Conservation (phyloP, 2,329 filamentous ascomycete species). For the Colletotrichum costaricense region DNA sequence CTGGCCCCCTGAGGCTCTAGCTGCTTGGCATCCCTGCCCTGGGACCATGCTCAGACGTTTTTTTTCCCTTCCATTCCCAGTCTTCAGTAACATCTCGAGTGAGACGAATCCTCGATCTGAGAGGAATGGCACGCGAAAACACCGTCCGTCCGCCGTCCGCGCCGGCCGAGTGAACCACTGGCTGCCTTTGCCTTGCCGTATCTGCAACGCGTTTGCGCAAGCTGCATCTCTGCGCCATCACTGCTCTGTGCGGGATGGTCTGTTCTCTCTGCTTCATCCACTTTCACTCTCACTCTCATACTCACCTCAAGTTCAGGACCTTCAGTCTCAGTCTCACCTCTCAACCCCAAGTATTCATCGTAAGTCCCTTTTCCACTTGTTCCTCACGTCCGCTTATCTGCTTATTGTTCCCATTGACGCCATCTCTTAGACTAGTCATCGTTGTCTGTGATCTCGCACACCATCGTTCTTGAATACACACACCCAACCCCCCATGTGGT, state of each 20-base stretch:
- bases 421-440: not conserved
- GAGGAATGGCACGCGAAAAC: not conserved
- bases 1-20: constrained; percentile 30
- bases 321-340: not conserved
- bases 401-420: not conserved
- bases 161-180: too few relatives aligned
- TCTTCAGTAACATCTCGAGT: not conserved
- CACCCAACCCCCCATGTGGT: not conserved
- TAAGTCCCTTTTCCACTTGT: not conserved
- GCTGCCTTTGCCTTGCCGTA: not conserved
- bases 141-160: not conserved
- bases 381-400: not conserved
- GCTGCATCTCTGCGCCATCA: not conserved
- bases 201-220: not conserved
- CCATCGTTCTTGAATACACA: not conserved
- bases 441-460: not conserved
- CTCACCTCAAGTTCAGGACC: not conserved
- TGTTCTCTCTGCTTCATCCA: not conserved
- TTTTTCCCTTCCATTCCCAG: not conserved
- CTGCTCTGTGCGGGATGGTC: constrained; percentile 9
- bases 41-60: constrained; percentile 29
- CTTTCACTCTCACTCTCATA: not conserved
- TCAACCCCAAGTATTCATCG: not conserved
- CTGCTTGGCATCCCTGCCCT: constrained; percentile 30
- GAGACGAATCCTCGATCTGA: not conserved